Evolutionary conservation across 176 grass and related monocot species (phyloP).

Genomic region (Carex myosuroides): DNA sequence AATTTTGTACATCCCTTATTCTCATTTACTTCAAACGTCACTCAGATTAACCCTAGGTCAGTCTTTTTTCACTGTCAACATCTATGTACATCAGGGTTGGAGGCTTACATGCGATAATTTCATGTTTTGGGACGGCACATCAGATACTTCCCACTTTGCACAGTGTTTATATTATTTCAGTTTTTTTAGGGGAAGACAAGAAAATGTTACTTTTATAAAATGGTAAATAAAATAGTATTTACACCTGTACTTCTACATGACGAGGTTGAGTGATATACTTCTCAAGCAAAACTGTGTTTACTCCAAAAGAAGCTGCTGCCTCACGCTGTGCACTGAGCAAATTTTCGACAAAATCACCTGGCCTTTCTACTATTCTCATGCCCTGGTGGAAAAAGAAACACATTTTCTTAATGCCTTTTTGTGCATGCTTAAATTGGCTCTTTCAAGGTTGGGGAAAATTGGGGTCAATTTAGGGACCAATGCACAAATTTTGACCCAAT

Average conservation of each 20-base stretch:
- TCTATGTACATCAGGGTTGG: background rate
- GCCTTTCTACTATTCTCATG: constrained; percentile 79
- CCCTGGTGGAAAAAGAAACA: constrained; percentile 46
- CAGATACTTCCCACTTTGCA: background rate
- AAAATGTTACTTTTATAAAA: background rate
- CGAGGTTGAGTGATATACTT: constrained; percentile 95
- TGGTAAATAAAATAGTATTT: background rate
- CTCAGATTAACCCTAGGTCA: background rate
- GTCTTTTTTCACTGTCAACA: background rate
- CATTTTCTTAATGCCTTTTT: background rate
- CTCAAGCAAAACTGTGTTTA: constrained; percentile 74
- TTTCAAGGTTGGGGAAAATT: background rate
- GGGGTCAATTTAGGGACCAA: background rate
- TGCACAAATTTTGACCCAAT: background rate
- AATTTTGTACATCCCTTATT: background rate
- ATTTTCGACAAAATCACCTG: constrained; percentile 69
- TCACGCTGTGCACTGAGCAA: constrained; percentile 76
- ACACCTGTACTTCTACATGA: constrained; percentile 93
- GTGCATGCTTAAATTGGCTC: background rate
- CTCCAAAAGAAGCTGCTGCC: constrained; percentile 83
- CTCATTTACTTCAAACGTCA: background rate
- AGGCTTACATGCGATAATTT: background rate
- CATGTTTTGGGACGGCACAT: background rate
- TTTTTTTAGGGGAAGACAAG: background rate
- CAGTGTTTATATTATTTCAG: background rate